Conservation (phyloP, 2,329 filamentous ascomycete species). For the Verticillium nubilum region DNA sequence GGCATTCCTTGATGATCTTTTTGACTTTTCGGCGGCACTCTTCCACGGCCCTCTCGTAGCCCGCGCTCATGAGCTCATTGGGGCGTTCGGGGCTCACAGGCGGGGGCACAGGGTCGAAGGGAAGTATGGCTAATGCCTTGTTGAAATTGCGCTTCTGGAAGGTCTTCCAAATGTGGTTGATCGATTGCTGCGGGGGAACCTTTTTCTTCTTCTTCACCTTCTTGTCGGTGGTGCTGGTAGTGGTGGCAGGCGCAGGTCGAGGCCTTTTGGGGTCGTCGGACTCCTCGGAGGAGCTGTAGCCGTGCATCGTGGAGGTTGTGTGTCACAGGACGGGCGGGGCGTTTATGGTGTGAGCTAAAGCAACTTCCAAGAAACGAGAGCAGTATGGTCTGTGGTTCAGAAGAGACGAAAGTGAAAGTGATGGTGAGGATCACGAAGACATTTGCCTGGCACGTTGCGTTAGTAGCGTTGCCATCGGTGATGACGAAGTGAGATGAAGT, state of each 20-base stretch:
- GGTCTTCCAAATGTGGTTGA: conserved; percentile 62
- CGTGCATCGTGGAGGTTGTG: conserved; percentile 27
- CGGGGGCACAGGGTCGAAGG: conserved; percentile 54
- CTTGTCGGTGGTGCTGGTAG: conserved; percentile 24
- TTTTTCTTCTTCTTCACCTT: conserved; percentile 54
- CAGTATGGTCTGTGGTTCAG: too few species aligned
- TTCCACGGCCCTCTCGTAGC: conserved; percentile 58
- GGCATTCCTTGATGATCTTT: conserved; percentile 61
- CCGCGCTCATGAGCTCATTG: conserved; percentile 54
- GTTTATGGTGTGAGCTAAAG: too few species aligned
- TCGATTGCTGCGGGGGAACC: conserved; percentile 60
- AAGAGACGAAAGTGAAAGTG: too few species aligned
- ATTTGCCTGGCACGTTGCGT: too few species aligned
- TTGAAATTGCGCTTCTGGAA: conserved; percentile 55
- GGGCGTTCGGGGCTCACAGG: conserved; percentile 44
- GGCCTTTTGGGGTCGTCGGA: conserved; percentile 40
- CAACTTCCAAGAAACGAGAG: too few species aligned
- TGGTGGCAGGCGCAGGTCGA: conserved; percentile 25
- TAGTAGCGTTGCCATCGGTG: too few species aligned
- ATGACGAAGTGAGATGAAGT: too few species aligned
- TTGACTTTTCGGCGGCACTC: conserved; percentile 58
- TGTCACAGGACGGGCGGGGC: too few species aligned
- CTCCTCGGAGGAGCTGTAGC: conserved; percentile 45
- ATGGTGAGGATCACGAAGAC: too few species aligned
- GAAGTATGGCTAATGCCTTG: conserved; percentile 60